These are phyloP conservation scores for Yarrowia yakushimensis DNA, from an alignment of 805 yeast genomes.

Conservation along the genomic window DNA sequence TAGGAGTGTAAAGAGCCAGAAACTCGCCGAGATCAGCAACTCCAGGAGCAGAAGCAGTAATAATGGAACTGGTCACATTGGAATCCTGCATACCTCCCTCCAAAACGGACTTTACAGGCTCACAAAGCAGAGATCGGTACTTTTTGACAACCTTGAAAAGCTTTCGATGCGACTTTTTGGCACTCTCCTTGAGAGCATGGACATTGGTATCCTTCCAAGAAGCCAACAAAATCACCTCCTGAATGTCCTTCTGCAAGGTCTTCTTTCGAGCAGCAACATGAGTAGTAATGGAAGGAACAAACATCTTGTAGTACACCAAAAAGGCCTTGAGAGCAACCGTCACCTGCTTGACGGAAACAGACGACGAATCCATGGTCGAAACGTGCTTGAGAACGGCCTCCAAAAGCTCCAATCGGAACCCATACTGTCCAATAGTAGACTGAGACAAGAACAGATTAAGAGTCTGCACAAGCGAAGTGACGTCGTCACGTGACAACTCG, in stretches of 20 bases:
- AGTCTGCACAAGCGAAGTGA: constrained; percentile 48
- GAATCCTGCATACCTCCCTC: constrained; percentile 39
- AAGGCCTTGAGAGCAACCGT: constrained; percentile 53
- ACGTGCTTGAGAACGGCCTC: constrained; percentile 41
- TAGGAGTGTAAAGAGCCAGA: constrained; percentile 49
- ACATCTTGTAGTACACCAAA: constrained; percentile 64
- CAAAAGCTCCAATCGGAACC: constrained; percentile 55
- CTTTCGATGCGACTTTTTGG: constrained; percentile 79
- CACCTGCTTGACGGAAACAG: constrained; percentile 35
- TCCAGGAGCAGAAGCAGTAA: not conserved
- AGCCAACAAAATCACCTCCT: constrained; percentile 82
- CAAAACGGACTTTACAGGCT: constrained; percentile 51
- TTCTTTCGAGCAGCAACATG: constrained; percentile 48
- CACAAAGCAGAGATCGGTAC: constrained; percentile 61
- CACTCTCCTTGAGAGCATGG: constrained; percentile 90
- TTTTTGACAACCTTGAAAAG: constrained; percentile 81
- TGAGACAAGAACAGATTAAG: constrained; percentile 73
- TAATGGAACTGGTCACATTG: not conserved
- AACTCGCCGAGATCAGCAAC: constrained; percentile 30
- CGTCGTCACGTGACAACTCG: constrained; percentile 37
- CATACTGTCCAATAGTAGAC: constrained; percentile 72
- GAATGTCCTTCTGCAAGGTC: constrained; percentile 68
- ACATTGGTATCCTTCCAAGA: constrained; percentile 97
- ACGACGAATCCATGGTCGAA: constrained; percentile 29
- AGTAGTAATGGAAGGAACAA: constrained; percentile 48